Base-by-base conservation (phyloP, 257 asterid species). In the Rauvolfia tetraphylla region DNA sequence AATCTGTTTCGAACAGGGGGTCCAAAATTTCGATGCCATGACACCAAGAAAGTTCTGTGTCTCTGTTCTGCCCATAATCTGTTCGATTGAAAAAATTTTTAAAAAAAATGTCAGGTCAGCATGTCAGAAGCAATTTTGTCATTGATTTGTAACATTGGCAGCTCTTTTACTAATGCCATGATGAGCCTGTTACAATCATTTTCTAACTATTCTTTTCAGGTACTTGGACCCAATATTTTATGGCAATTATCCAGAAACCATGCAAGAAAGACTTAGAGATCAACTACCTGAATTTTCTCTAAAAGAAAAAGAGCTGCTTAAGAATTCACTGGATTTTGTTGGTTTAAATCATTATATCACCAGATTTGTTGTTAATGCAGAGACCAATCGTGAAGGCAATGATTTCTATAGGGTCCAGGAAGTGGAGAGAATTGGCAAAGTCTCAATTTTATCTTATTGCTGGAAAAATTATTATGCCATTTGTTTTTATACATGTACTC, bases 291-390 rank as follows among this genome's bases (percentile, higher is more conserved):
- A 75, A 59, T 88, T 88, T 81, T 84, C 88, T 8, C 81, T 82
- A 80, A 75, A 74, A 36, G 88, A 88, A 29, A 83, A 69, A 76
- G 83, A 83, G 72, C 81, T 86, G 77, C 89, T 88, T 71, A 79
- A 79, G 76, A 79, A 72, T 42, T 83, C 92, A 7, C 57, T 85
- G 39, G 92, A 88, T 84, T 88, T 86, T 76, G 68, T 88, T 78
- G 92, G 90, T 65, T 76, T 88, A 65, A 88, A 88, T 70, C 90
- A 88, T 82, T 86, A 84, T 77, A 88, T 89, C 36, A 78, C 89
- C 76, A 83, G 87, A 74, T 86, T 86, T 79, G 84, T 85, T 79
- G 74, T 79, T 73, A 85, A 86, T 59, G 77, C 89, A 74, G 78
- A 80, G 53, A 53, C 68, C 33, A 79, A 69, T 69, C 58, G 33